phyloP scores from a whole-genome alignment of 495 filamentous ascomycete genomes.

The Daldinia childiae region DNA sequence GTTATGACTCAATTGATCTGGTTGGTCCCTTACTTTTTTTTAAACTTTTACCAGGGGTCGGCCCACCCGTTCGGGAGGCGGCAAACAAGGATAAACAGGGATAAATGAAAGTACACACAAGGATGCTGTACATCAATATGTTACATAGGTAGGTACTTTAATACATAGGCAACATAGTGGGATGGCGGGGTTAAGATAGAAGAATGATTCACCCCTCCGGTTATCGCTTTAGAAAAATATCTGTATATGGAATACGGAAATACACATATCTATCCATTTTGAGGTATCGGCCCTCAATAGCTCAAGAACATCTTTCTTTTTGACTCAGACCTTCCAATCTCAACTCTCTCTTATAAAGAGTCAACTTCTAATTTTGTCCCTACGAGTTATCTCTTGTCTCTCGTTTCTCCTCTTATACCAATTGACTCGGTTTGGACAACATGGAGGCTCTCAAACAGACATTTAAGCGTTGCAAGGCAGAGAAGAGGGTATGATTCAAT shows the following conservation, averaged over 20 bases:
- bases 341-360: constrained; percentile 12
- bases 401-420: background rate
- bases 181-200: constrained; percentile 29
- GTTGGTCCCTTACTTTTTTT: constrained; percentile 28
- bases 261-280: background rate
- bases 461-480: constrained; percentile 86
- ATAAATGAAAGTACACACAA: background rate
- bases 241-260: background rate
- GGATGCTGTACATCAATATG: background rate
- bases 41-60: constrained; percentile 2
- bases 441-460: constrained; percentile 86
- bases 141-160: too few relatives aligned
- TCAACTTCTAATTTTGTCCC: background rate
- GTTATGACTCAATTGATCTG: constrained; percentile 8
- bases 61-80: constrained; percentile 5
- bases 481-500: constrained; percentile 66
- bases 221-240: constrained; percentile 27
- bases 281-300: background rate
- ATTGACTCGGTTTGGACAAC: constrained; percentile 23
- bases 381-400: background rate
- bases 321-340: constrained; percentile 11
- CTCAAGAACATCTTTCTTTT: background rate
- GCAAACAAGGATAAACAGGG: background rate
- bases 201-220: constrained; percentile 23
- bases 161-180: background rate